Conservation (phyloP, 1,284 basidiomycete species). For the Rhizoctonia solani region DNA sequence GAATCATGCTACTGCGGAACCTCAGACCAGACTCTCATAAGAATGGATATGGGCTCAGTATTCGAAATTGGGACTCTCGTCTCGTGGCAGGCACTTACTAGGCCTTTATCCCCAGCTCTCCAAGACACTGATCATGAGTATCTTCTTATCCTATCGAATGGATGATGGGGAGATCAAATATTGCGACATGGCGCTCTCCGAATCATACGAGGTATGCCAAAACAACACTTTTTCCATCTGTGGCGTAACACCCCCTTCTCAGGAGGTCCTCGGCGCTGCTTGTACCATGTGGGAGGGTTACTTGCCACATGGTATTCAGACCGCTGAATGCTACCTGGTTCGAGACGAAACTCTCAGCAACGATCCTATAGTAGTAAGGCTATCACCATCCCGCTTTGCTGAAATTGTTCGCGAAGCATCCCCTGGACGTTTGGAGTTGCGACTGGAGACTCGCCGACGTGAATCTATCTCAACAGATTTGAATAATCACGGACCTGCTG, state of each 20-base stretch:
- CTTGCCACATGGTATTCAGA: slow-evolving; percentile 3
- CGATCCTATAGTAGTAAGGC: neutral
- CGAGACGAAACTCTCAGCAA: neutral
- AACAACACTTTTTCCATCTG: neutral
- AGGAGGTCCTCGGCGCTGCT: slow-evolving; percentile 19
- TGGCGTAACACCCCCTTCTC: neutral
- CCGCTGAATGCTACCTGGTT: slow-evolving; percentile 1
- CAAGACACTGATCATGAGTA: no score
- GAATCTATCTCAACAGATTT: neutral
- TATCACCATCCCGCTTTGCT: neutral
- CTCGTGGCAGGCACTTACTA: no score
- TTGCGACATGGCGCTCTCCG: neutral
- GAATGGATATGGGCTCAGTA: no score
- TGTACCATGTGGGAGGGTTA: slow-evolving; percentile 9
- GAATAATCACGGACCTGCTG: neutral
- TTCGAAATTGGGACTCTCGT: no score
- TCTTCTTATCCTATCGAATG: slow-evolving; percentile 16
- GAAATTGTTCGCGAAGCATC: neutral
- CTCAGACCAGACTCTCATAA: no score
- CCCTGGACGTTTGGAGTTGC: neutral
- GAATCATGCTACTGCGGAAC: no score
- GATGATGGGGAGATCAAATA: neutral
- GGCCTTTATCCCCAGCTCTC: no score
- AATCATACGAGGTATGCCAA: slow-evolving; percentile 14
- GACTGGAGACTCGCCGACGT: slow-evolving; percentile 1